A percentile compares a stretch with the other conserved stretches of the same genome.
These are phyloP conservation scores for Solanum megistacrolobum DNA, from an alignment of 257 asterid genomes.

Conservation along the genomic window DNA sequence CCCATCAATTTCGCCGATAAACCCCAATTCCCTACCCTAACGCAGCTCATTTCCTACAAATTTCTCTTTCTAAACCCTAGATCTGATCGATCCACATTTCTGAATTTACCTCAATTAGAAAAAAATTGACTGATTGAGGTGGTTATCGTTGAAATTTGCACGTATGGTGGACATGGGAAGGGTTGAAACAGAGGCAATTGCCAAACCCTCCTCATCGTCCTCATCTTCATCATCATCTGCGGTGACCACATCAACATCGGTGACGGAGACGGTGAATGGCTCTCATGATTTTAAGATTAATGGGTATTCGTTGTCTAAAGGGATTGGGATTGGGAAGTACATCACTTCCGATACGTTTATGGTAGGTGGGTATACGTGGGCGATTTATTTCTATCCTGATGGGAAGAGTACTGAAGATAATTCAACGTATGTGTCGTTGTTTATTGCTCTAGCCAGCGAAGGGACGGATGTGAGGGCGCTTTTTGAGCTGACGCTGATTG, in stretches of 20 bases:
- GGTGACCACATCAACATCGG: constrained; percentile 63
- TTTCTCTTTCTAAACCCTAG: constrained; percentile 15
- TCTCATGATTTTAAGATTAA: constrained; percentile 76
- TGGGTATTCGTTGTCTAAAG: constrained; percentile 76
- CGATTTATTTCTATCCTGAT: constrained; percentile 84
- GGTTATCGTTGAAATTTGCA: background rate
- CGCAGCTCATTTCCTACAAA: background rate
- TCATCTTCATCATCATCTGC: constrained; percentile 35
- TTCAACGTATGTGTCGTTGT: constrained; percentile 72
- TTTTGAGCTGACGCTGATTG: constrained; percentile 76
- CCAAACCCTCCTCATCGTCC: constrained; percentile 38
- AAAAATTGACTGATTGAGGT: background rate
- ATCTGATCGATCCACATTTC: constrained; percentile 12
- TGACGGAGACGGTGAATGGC: constrained; percentile 74
- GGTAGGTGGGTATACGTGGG: constrained; percentile 96
- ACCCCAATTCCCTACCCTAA: background rate
- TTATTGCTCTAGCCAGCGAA: constrained; percentile 76
- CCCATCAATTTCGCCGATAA: background rate
- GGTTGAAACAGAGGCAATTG: constrained; percentile 38
- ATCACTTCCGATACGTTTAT: constrained; percentile 67
- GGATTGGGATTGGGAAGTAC: constrained; percentile 86
- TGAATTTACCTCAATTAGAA: background rate
- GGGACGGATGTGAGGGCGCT: constrained; percentile 88
- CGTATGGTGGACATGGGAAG: constrained; percentile 57
- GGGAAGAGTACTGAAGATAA: constrained; percentile 92